Evolutionary conservation across 371 early-diverging fungal genomes (phyloP).

Genomic region (Mucor indicus): DNA sequence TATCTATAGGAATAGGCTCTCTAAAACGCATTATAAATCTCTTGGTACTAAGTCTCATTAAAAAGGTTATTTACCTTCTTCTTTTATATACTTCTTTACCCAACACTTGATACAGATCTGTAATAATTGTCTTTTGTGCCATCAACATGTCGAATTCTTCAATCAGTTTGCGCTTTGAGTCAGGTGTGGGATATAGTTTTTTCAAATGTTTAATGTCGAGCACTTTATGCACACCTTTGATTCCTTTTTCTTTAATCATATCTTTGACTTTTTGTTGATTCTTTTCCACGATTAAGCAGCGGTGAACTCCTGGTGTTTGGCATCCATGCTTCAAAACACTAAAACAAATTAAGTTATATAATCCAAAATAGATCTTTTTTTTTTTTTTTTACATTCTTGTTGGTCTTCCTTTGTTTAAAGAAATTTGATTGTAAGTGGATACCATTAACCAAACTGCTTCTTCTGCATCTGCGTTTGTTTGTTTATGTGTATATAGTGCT

Average conservation of each 20-base stretch:
- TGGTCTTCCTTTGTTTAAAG: conserved; percentile 18
- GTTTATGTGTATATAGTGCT: conserved; percentile 34
- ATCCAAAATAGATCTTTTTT: neutral
- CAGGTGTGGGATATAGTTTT: conserved; percentile 70
- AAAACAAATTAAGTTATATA: no score
- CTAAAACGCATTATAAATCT: conserved; percentile 19
- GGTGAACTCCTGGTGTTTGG: conserved; percentile 32
- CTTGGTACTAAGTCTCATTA: neutral
- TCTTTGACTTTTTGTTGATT: conserved; percentile 76
- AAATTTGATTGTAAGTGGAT: conserved; percentile 20
- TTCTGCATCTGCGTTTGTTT: conserved; percentile 14
- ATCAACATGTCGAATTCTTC: conserved; percentile 76
- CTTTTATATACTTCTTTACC: conserved; percentile 85
- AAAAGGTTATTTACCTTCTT: conserved; percentile 66
- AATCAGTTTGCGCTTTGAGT: conserved; percentile 73
- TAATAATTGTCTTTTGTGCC: conserved; percentile 78
- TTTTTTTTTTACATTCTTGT: conserved; percentile 29
- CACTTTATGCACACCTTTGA: conserved; percentile 65
- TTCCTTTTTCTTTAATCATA: conserved; percentile 56
- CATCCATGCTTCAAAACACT: conserved; percentile 43
- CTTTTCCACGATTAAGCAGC: conserved; percentile 87
- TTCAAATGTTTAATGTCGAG: conserved; percentile 79
- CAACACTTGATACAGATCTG: conserved; percentile 73
- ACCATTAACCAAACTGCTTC: conserved; percentile 42
- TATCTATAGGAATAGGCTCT: conserved; percentile 78